Evolutionary conservation across 345 rosid species (phyloP).

Genomic region (Citrus glauca): DNA sequence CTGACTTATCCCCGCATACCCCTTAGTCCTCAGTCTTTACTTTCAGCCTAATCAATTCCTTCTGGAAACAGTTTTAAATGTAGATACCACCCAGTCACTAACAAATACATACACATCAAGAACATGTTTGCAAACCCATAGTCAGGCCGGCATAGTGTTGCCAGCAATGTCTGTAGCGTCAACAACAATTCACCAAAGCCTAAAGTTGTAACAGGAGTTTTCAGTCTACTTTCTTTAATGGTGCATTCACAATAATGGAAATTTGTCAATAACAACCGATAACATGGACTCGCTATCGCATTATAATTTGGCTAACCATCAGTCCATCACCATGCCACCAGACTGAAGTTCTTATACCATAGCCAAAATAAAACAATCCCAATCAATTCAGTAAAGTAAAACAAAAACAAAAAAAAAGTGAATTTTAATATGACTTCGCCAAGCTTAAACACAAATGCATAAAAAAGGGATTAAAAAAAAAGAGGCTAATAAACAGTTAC

Average conservation of each 20-base stretch:
- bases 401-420: too few species aligned
- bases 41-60: neutral
- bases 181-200: neutral
- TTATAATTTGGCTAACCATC: neutral
- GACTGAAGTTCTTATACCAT: neutral
- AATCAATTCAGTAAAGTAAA: too few species aligned
- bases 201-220: neutral
- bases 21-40: neutral
- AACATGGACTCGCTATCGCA: neutral
- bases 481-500: constrained; percentile 21
- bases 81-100: neutral
- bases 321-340: neutral
- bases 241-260: neutral
- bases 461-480: neutral
- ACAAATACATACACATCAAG: neutral
- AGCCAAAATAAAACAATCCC: neutral
- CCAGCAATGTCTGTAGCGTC: neutral
- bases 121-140: neutral
- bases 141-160: neutral
- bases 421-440: neutral
- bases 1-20: neutral
- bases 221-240: neutral
- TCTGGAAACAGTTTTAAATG: neutral
- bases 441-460: neutral
- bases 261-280: neutral